phyloP scores from a whole-genome alignment of 1,284 basidiomycete genomes.

The Afroboletus lepidellus region DNA sequence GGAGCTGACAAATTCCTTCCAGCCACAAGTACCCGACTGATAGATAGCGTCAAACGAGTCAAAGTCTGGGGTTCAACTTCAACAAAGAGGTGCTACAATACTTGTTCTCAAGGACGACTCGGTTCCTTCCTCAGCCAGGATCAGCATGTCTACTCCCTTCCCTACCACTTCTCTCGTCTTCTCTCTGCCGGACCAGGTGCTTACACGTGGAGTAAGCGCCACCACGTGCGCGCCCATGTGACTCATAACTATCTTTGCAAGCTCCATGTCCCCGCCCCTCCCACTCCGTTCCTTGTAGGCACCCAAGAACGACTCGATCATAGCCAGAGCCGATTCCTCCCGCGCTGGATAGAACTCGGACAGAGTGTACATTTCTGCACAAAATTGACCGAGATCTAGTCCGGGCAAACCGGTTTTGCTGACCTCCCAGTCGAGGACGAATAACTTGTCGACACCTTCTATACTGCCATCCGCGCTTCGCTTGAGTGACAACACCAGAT shows the following conservation, averaged over 20 bases:
- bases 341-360: slow-evolving; percentile 43
- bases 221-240: slow-evolving; percentile 54
- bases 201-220: slow-evolving; percentile 42
- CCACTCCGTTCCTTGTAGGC: slow-evolving; percentile 38
- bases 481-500: slow-evolving; percentile 44
- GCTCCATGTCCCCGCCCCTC: slow-evolving; percentile 16
- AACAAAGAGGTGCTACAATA: slow-evolving; percentile 29
- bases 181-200: slow-evolving; percentile 45
- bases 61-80: background rate
- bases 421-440: slow-evolving; percentile 61
- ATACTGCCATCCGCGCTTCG: slow-evolving; percentile 20
- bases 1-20: too few relatives aligned
- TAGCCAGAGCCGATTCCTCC: slow-evolving; percentile 31
- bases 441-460: slow-evolving; percentile 39
- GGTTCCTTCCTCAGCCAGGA: slow-evolving; percentile 37
- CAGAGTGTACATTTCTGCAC: slow-evolving; percentile 53
- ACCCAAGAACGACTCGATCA: slow-evolving; percentile 42
- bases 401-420: slow-evolving; percentile 50
- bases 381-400: slow-evolving; percentile 58
- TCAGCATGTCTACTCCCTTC: slow-evolving; percentile 45
- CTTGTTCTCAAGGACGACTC: slow-evolving; percentile 31
- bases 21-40: background rate
- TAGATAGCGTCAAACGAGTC: background rate
- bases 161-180: slow-evolving; percentile 45
- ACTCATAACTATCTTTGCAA: slow-evolving; percentile 34